A percentile compares a stretch with the other conserved stretches of the same genome.
phyloP scores from a whole-genome alignment of 192 early-diverging fungal genomes.

The Pilobolus umbonatus region DNA sequence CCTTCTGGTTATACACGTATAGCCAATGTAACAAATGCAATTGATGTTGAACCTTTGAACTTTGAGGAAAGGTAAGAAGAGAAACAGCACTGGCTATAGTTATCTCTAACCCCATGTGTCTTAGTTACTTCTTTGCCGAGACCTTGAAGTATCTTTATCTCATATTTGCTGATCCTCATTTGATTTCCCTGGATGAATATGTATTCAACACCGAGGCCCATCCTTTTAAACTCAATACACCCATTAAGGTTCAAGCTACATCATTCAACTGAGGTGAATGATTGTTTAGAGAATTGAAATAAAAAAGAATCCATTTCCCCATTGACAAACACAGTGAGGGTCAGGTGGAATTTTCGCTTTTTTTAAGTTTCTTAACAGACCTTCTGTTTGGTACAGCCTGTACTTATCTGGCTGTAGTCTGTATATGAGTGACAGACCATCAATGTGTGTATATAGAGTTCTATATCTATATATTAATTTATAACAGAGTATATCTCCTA shows the following conservation, averaged over 20 bases:
- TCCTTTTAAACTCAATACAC: conserved; percentile 49
- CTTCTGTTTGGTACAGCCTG: too few relatives aligned
- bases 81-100: neutral
- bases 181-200: conserved; percentile 50
- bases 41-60: conserved; percentile 3
- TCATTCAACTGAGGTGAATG: too few relatives aligned
- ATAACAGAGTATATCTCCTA: too few relatives aligned
- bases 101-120: neutral
- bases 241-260: conserved; percentile 23
- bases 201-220: conserved; percentile 75
- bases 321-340: too few relatives aligned
- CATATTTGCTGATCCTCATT: conserved; percentile 49
- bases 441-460: too few relatives aligned
- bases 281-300: too few relatives aligned
- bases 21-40: conserved; percentile 3
- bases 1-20: conserved; percentile 21
- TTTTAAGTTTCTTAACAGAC: too few relatives aligned
- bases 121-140: conserved; percentile 63
- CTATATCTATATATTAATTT: too few relatives aligned
- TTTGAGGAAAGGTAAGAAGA: conserved; percentile 24
- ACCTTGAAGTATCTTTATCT: conserved; percentile 72
- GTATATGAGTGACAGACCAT: too few relatives aligned
- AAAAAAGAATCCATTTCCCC: too few relatives aligned
- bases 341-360: too few relatives aligned
- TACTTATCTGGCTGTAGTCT: too few relatives aligned